Evolutionary conservation across 1,284 basidiomycete species (phyloP), one percentile per base, ranked within the genome.

Genomic region (Schizopora paradoxa): DNA sequence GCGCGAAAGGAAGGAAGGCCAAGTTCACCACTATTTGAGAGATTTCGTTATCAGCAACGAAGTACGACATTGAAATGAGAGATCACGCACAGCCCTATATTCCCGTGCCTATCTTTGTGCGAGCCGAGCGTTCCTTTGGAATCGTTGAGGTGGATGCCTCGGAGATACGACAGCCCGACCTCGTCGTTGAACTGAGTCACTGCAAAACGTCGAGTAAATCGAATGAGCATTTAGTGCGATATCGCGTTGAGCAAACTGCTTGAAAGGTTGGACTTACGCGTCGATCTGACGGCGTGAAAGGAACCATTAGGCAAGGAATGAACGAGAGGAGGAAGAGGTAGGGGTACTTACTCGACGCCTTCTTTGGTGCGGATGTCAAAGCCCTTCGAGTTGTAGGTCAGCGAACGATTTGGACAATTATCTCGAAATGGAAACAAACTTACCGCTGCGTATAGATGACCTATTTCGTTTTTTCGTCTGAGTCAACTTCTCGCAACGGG

Each of bases 131-230:
- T 67, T 11, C 70, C 73, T 58, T 89, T 89, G 3, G 85, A 88
- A 60, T 92, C 90, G 62, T 94, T 94, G 43, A 92, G 60, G 60
- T 94, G 91, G 73, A 92, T 82, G 0, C 82, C 88, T 4, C 77
- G 73, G 11, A 93, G 76, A 58, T 87, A 91, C 10, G 72, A 61
- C 25, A 86, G 58, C 1, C 91, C 89, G 5, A 94, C 70, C 41
- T 77, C 67, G 14, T 68, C 56, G 34, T 87, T 79, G 54, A 93
- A 90, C 43, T 76, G 66, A 7, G 65, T 51, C 61, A 87, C 79
- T 79, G 50, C 6, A 5, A 22, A 41, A 16, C 6, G 25, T 23
- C 11, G 8, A 23, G 16, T 4, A 18, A 3, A 25, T 3, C 10
- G 6, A 8, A 16, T 13, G n/a, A 4, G 2, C 23, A 16, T 21